Base-by-base conservation (phyloP, 805 yeast species). In the Candida oleophila region DNA sequence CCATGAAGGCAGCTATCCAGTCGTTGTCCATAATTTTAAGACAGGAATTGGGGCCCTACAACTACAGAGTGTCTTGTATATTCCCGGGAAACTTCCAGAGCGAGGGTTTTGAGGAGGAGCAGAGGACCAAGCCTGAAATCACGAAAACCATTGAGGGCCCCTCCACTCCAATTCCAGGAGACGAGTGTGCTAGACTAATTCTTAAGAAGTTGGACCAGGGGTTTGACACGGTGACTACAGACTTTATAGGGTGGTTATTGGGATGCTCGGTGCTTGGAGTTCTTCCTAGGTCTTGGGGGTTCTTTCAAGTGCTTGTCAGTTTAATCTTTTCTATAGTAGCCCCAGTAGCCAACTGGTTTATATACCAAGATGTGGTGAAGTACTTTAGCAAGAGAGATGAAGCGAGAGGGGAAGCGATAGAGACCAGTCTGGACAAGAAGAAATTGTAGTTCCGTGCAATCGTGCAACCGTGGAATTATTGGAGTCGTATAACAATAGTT, bases 31-130 rank as follows among this genome's bases (percentile, higher is more conserved):
- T 86, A 42, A 72, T 86, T 4, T 66, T 94, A 45, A 81, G 97
- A 51, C 97, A 91, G 55, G 99, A 94, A 61, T 73, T 86, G 38
- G 57, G 74, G 1, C 84, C 86, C 4, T 83, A 81, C 56, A 77
- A 83, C 49, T 82, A 85, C 51, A 68, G 85, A 22, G 87, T 94
- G 0, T 78, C 85, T 3, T 82, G 89, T 49, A 81, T 89, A 0
- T 84, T 81, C 57, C 96, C 98, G 0, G 99, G 99, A 0, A 90
- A 89, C 60, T 90, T 92, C 65, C 79, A 74, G 41, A 84, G 95
- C 52, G 98, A 91, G 63, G 99, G 99, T 0, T 94, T 65, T 59
- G 78, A 68, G 2, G 82, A 82, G 49, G 99, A 94, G 64, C 85
- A 91, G 60, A 65, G 68, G 46, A 85, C 95, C 2, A 94, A 94